Evolutionary conservation across 2,329 filamentous ascomycete genomes (phyloP), one percentile per base, ranked within the genome.

Genomic region (Colletotrichum higginsianum): DNA sequence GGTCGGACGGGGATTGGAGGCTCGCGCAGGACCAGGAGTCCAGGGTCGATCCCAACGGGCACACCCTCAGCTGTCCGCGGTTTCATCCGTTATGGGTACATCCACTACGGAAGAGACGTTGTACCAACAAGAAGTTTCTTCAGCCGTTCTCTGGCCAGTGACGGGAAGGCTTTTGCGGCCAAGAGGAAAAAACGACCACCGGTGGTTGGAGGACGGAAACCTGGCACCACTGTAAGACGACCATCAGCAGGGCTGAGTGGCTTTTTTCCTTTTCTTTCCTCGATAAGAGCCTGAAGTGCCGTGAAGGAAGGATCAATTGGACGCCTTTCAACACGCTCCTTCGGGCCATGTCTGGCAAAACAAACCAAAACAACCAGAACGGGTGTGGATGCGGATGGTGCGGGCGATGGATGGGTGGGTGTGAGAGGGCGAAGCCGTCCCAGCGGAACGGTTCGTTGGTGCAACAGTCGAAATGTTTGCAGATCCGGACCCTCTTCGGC

Each of bases 91-190:
- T 53, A 65, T 71, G 70, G 66, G 30, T 47, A 61, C 65, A 63
- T 69, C 69, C 69, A 72, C 69, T 63, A 49, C 60, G 65, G 69
- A 69, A 69, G 69, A 64, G 53, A 72, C 69, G 65, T 72, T 61
- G 69, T 60, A 72, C 69, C 69, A 72, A 72, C 69, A 61, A 23
- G 53, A 69, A 47, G 46, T 61, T 64, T 69, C 65, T 62, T 69
- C 65, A 61, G 53, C 64, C 58, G 26, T 55, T 16, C 40, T 52
- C 18, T n/a, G 58, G 44, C 58, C 60, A 50, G 35, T 15, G 15
- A 53, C 13, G 15, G 16, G 30, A n/a, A 11, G 16, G n/a, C 23
- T 23, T 26, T 26, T 47, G 23, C 26, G 58, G 26, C 52, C 13
- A 40, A 52, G 38, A 65, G 30, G 4, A 35, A 44, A 35, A 44